Conservation (phyloP, 208 protist species). For the Crithidia mellificae region DNA sequence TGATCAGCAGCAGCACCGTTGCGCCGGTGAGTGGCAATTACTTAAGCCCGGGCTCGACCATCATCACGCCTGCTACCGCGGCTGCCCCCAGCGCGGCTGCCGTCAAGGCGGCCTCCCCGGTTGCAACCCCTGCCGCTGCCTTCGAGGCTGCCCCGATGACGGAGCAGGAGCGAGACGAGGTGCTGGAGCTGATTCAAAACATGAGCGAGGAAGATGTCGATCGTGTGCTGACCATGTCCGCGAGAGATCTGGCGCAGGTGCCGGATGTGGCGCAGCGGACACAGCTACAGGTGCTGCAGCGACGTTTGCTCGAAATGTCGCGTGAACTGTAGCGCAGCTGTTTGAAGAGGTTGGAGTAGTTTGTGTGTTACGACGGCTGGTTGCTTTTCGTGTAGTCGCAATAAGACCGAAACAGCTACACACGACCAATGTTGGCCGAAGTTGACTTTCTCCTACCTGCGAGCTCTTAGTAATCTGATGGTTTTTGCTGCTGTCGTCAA, state of each 20-base stretch:
- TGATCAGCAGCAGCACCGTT: neutral
- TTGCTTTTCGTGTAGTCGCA: too few relatives aligned
- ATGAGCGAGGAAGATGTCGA: conserved; percentile 85
- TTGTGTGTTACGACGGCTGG: too few relatives aligned
- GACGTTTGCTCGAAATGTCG: conserved; percentile 69
- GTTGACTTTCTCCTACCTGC: too few relatives aligned
- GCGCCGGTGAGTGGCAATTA: neutral
- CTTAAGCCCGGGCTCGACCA: neutral
- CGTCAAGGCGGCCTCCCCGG: neutral
- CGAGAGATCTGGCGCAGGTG: conserved; percentile 63
- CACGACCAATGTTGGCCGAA: too few relatives aligned
- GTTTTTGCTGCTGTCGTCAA: too few relatives aligned
- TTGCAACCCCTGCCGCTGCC: conserved; percentile 1
- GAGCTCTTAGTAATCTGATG: too few relatives aligned
- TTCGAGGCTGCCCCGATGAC: conserved; percentile 15
- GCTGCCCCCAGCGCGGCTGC: neutral
- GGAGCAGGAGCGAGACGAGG: conserved; percentile 62
- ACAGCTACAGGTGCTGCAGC: conserved; percentile 69
- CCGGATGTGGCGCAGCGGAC: conserved; percentile 56
- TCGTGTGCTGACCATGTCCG: conserved; percentile 66
- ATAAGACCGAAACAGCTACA: too few relatives aligned
- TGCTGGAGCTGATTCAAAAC: conserved; percentile 69
- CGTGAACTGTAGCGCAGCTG: conserved; percentile 41
- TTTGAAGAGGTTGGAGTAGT: neutral
- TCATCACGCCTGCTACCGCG: neutral